phyloP scores from a whole-genome alignment of 441 rosid species.

The Raphanus hybrid region DNA sequence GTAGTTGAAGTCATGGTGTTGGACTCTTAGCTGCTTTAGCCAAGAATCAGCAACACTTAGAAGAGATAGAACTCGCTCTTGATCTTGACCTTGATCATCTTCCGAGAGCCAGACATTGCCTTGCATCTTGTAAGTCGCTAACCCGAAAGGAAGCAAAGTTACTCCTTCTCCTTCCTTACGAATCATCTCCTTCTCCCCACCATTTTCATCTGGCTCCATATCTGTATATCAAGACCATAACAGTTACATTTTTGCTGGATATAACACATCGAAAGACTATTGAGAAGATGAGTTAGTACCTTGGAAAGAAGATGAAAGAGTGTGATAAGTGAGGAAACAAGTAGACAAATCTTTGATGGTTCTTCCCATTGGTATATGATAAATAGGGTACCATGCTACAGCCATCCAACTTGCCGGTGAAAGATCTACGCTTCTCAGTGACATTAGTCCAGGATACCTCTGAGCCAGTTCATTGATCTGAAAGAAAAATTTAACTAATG shows the following conservation, averaged over 20 bases:
- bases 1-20: constrained; percentile 95
- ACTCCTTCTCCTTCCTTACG: constrained; percentile 71
- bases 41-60: constrained; percentile 96
- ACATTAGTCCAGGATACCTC: constrained; percentile 78
- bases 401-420: constrained; percentile 99
- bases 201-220: constrained; percentile 72
- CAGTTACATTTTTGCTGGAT: neutral
- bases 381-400: constrained; percentile 96
- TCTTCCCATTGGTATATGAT: constrained; percentile 98
- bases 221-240: constrained; percentile 43
- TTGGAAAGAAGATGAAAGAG: constrained; percentile 93
- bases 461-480: constrained; percentile 79
- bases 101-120: constrained; percentile 90
- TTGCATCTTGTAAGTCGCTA: constrained; percentile 98
- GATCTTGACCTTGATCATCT: constrained; percentile 71
- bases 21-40: constrained; percentile 95
- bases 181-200: constrained; percentile 44
- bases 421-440: constrained; percentile 94
- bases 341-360: constrained; percentile 94
- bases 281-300: constrained; percentile 49
- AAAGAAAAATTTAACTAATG: constrained; percentile 30
- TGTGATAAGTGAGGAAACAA: constrained; percentile 94
- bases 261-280: neutral
- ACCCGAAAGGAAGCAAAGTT: constrained; percentile 73
- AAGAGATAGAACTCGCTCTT: constrained; percentile 75